phyloP scores from a whole-genome alignment of 805 yeast species.

The Peterozyma xylosa region DNA sequence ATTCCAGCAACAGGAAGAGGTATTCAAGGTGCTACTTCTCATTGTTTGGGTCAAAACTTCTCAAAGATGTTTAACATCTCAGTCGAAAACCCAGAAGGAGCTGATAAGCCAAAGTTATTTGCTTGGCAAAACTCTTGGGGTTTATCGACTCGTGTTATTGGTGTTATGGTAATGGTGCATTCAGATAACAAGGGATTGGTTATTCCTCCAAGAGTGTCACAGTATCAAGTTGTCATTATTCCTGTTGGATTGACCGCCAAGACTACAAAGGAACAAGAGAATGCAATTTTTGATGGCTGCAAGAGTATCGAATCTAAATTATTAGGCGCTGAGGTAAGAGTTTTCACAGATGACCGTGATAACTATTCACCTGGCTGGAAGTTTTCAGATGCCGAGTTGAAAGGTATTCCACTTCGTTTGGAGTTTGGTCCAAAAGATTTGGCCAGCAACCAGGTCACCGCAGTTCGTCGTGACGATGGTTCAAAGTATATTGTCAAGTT shows the following conservation, averaged over 20 bases:
- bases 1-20: conserved; percentile 99
- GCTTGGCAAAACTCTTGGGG: conserved; percentile 99
- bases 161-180: conserved; percentile 99
- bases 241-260: conserved; percentile 94
- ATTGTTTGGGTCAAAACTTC: conserved; percentile 95
- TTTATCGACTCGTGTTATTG: conserved; percentile 94
- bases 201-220: conserved; percentile 95
- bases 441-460: conserved; percentile 68
- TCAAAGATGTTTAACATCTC: conserved; percentile 96
- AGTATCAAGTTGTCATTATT: conserved; percentile 82
- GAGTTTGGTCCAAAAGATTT: conserved; percentile 97
- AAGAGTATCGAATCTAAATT: conserved; percentile 59
- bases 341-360: conserved; percentile 80
- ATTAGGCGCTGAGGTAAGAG: conserved; percentile 59
- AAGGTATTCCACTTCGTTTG: conserved; percentile 89
- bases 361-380: conserved; percentile 99
- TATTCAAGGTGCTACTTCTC: conserved; percentile 98
- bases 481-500: conserved; percentile 64
- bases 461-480: conserved; percentile 90
- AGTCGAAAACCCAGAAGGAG: conserved; percentile 92
- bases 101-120: conserved; percentile 74
- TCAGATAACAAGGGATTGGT: conserved; percentile 98
- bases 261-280: conserved; percentile 70
- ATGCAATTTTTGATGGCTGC: conserved; percentile 63
- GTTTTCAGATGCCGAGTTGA: conserved; percentile 93